Conservation (phyloP, 2,329 filamentous ascomycete species). For the Pezicula neosporulosa region DNA sequence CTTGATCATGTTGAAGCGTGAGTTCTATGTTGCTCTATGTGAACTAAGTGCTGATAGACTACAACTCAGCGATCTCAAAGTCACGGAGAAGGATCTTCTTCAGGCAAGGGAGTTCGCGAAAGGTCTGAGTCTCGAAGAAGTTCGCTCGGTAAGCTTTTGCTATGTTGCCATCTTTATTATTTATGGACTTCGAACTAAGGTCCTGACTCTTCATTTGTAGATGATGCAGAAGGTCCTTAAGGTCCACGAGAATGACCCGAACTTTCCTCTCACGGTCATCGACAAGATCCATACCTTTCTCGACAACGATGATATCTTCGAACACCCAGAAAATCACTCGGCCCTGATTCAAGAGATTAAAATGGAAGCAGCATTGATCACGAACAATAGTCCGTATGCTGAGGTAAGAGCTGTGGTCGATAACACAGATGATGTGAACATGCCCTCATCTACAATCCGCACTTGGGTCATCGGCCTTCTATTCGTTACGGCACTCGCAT, state of each 20-base stretch:
- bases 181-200: neutral
- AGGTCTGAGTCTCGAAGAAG: constrained; percentile 36
- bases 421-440: constrained; percentile 56
- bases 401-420: constrained; percentile 53
- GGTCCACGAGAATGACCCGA: constrained; percentile 42
- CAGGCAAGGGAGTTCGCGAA: constrained; percentile 41
- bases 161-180: neutral
- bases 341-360: constrained; percentile 51
- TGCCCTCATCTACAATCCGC: constrained; percentile 62
- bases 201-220: constrained; percentile 5
- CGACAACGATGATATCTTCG: constrained; percentile 39
- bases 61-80: constrained; percentile 29
- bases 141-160: constrained; percentile 31
- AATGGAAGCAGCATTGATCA: constrained; percentile 50
- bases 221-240: constrained; percentile 35
- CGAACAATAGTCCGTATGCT: constrained; percentile 53
- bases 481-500: constrained; percentile 9
- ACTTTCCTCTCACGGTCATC: constrained; percentile 40
- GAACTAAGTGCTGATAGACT: too few species aligned
- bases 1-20: too few species aligned
- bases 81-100: constrained; percentile 42
- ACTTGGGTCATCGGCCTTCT: constrained; percentile 59
- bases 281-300: constrained; percentile 38
- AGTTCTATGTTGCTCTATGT: too few species aligned
- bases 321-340: constrained; percentile 42